phyloP scores from a whole-genome alignment of 2,329 filamentous ascomycete genomes.

The Trichoderma sp. region DNA sequence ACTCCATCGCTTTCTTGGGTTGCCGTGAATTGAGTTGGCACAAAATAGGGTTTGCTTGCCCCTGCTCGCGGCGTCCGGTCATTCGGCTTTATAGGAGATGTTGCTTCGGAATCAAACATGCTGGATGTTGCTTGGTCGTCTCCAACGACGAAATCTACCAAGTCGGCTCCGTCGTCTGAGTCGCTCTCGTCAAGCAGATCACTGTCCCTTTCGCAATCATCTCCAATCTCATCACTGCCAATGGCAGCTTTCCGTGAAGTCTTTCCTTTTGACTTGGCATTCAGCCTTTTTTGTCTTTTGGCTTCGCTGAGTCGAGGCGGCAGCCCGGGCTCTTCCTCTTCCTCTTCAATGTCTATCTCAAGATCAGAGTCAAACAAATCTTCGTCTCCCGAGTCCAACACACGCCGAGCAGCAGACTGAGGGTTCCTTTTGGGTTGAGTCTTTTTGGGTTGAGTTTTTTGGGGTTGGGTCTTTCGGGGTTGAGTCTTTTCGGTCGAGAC shows the following conservation, averaged over 20 bases:
- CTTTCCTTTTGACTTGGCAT: constrained; percentile 25
- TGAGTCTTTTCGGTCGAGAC: neutral
- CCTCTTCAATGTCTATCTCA: constrained; percentile 19
- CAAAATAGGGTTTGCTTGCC: constrained; percentile 35
- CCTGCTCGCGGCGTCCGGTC: constrained; percentile 22
- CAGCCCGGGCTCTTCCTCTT: constrained; percentile 16
- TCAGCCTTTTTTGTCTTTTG: constrained; percentile 24
- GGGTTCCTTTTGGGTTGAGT: neutral
- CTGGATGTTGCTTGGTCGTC: constrained; percentile 44
- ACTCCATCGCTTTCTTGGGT: constrained; percentile 43
- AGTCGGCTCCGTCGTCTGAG: constrained; percentile 48
- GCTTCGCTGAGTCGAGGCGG: constrained; percentile 6
- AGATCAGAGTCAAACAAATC: constrained; percentile 23
- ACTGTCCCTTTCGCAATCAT: constrained; percentile 51
- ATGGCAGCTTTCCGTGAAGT: constrained; percentile 31
- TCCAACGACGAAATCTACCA: constrained; percentile 56
- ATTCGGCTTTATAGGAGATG: constrained; percentile 27
- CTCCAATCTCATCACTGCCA: constrained; percentile 48
- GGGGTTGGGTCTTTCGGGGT: neutral
- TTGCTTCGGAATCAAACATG: constrained; percentile 32
- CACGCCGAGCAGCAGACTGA: neutral
- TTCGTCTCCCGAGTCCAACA: constrained; percentile 20
- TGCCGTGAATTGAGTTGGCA: constrained; percentile 37
- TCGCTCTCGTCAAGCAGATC: constrained; percentile 46
- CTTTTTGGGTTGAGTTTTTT: neutral